These are phyloP conservation scores for Fusarium fracticaudum DNA, from an alignment of 2,329 filamentous ascomycete species.

Conservation along the genomic window DNA sequence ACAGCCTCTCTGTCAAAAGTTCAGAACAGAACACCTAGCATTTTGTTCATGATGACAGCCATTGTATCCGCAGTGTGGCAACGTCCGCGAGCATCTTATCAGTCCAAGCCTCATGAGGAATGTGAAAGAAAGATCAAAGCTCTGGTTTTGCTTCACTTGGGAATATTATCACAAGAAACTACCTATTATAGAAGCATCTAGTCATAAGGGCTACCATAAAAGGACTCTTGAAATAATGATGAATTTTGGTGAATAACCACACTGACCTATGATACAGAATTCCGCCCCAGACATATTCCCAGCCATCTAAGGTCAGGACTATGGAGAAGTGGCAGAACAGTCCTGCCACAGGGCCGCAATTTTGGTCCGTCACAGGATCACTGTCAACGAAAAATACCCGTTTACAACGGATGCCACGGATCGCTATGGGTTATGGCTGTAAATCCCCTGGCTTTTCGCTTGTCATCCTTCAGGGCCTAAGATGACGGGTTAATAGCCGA, in stretches of 20 bases:
- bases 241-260: not conserved
- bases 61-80: conserved; percentile 15
- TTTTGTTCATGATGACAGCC: conserved; percentile 5
- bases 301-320: not conserved
- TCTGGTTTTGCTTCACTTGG: not conserved
- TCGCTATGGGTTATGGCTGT: conserved; percentile 33
- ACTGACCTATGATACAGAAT: not conserved
- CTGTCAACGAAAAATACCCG: conserved; percentile 44
- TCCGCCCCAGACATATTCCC: not conserved
- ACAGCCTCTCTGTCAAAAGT: conserved; percentile 4
- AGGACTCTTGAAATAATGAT: not conserved
- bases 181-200: not conserved
- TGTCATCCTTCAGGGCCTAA: conserved; percentile 3
- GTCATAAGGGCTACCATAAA: not conserved
- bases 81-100: conserved; percentile 21
- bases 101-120: not conserved
- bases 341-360: conserved; percentile 37
- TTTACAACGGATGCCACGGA: conserved; percentile 43
- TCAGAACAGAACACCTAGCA: conserved; percentile 14
- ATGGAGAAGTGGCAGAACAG: conserved; percentile 3
- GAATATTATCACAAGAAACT: not conserved
- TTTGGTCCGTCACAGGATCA: conserved; percentile 40
- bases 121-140: not conserved
- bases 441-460: conserved; percentile 32
- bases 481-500: conserved; percentile 29